Percentiles rank a stretch among this genome's conserved stretches.
Evolutionary conservation across 2,329 filamentous ascomycete genomes (phyloP).

Genomic region (Pseudocercospora pini-densiflorae): DNA sequence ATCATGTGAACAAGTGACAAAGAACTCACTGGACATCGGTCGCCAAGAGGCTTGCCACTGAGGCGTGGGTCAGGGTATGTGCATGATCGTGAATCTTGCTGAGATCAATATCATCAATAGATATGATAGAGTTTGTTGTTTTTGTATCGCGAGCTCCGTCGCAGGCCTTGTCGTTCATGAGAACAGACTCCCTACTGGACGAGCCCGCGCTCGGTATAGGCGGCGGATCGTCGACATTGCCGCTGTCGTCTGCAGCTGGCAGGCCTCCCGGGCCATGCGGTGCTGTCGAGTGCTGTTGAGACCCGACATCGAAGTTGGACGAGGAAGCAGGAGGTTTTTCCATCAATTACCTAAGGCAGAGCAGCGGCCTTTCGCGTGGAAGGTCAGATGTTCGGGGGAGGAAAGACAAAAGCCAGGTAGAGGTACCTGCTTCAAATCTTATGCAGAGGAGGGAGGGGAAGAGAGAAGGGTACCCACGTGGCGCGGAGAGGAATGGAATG

Average conservation of each 20-base stretch:
- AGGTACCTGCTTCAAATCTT: background rate
- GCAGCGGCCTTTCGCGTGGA: constrained; percentile 18
- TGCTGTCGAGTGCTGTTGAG: constrained; percentile 25
- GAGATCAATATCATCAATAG: constrained; percentile 21
- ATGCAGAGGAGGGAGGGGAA: constrained; percentile 8
- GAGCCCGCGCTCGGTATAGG: constrained; percentile 39
- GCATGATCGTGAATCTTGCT: constrained; percentile 27
- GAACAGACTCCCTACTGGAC: constrained; percentile 30
- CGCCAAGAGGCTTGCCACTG: constrained; percentile 26
- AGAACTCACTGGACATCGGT: constrained; percentile 29
- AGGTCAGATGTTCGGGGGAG: constrained; percentile 3
- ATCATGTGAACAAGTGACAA: background rate
- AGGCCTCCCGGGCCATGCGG: constrained; percentile 29
- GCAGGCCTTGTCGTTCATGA: constrained; percentile 32
- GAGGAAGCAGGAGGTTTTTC: constrained; percentile 32
- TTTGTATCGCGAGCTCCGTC: constrained; percentile 34
- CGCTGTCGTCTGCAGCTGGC: constrained; percentile 30
- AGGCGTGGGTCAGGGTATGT: constrained; percentile 26
- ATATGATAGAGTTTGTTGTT: constrained; percentile 23
- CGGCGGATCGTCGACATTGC: constrained; percentile 35
- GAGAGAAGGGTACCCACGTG: constrained; percentile 13
- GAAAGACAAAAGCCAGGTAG: background rate
- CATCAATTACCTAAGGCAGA: constrained; percentile 30
- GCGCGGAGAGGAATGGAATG: constrained; percentile 15
- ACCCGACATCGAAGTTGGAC: constrained; percentile 28